Evolutionary conservation across 164 flowering plant genomes (phyloP).

Genomic region (Dillenia turbinata): DNA sequence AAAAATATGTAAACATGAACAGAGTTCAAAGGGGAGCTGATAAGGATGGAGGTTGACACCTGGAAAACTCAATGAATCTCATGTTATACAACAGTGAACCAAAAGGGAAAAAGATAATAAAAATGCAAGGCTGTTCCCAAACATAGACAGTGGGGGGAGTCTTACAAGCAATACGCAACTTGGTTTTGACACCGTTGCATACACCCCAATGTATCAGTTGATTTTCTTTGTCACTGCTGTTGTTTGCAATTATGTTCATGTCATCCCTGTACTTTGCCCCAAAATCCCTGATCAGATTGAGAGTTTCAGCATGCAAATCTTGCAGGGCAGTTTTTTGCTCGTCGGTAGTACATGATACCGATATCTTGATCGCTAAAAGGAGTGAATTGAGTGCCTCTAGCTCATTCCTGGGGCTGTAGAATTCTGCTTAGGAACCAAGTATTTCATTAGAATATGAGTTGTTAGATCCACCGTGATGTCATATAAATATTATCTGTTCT

Average conservation of each 20-base stretch:
- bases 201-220: conserved; percentile 58
- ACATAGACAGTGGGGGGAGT: conserved; percentile 10
- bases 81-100: neutral
- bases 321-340: conserved; percentile 21
- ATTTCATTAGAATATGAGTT: neutral
- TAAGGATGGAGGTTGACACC: neutral
- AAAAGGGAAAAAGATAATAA: neutral
- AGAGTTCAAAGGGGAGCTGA: too few species aligned
- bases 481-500: neutral
- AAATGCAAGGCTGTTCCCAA: neutral
- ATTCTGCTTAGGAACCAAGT: conserved; percentile 10
- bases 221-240: conserved; percentile 40
- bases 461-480: neutral
- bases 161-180: conserved; percentile 65
- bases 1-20: too few species aligned
- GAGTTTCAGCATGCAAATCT: conserved; percentile 28
- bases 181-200: conserved; percentile 49
- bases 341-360: conserved; percentile 13
- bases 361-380: conserved; percentile 32
- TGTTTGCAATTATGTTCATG: conserved; percentile 19
- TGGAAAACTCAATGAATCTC: neutral
- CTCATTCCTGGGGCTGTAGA: conserved; percentile 70
- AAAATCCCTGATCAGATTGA: conserved; percentile 35
- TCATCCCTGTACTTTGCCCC: conserved; percentile 35
- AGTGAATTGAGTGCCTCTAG: conserved; percentile 66